phyloP scores from a whole-genome alignment of 73 alveolate genomes.

The Paramecium primaurelia region DNA sequence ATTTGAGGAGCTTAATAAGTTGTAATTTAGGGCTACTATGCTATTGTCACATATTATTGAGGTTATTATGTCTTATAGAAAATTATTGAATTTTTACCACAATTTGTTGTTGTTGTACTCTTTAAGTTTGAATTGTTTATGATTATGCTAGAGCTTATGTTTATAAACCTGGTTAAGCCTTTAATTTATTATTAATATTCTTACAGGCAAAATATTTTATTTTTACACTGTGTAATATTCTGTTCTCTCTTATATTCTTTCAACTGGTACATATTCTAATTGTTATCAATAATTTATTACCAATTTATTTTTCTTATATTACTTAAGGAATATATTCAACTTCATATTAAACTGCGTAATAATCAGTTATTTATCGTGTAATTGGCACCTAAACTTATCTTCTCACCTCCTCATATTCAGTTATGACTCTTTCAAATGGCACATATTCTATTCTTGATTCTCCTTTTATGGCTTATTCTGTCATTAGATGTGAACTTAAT shows the following conservation, averaged over 20 bases:
- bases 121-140: not conserved
- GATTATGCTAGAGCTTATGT: not conserved
- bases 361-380: conserved; percentile 50
- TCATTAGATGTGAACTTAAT: not conserved
- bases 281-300: not conserved
- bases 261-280: conserved; percentile 50
- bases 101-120: not conserved
- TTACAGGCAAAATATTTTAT: conserved; percentile 16
- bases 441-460: conserved; percentile 61
- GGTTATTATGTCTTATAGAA: not conserved
- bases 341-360: conserved; percentile 58
- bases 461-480: conserved; percentile 48
- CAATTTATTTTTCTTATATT: conserved; percentile 50
- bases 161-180: not conserved
- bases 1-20: not conserved
- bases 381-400: conserved; percentile 57
- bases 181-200: not conserved
- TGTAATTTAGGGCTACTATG: not conserved
- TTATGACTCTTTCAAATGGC: conserved; percentile 55
- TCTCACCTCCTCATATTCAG: conserved; percentile 58
- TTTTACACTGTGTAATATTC: conserved; percentile 57
- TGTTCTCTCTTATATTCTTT: conserved; percentile 54
- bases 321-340: conserved; percentile 56
- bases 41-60: not conserved
- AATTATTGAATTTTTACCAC: not conserved